phyloP scores from a whole-genome alignment of 495 filamentous ascomycete genomes.

The Oleoguttula mirabilis region DNA sequence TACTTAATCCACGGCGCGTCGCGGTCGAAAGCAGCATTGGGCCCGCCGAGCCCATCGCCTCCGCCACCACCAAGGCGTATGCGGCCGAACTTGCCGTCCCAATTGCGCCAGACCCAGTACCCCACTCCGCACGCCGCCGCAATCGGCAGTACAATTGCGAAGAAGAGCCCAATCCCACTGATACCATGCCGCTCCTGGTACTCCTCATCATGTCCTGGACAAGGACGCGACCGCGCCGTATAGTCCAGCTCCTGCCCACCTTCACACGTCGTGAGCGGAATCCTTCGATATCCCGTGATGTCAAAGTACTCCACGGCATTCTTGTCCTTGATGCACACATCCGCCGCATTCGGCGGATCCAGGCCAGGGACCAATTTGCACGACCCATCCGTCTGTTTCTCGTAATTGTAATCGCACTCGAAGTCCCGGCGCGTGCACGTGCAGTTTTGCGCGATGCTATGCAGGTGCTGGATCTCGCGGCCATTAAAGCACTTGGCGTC shows the following conservation, averaged over 20 bases:
- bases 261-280: conserved; percentile 74
- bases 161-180: conserved; percentile 67
- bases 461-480: conserved; percentile 50
- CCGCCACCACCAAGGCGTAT: conserved; percentile 66
- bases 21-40: conserved; percentile 38
- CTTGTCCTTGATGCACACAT: conserved; percentile 54
- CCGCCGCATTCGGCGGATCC: conserved; percentile 49
- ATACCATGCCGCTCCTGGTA: conserved; percentile 65
- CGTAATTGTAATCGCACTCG: conserved; percentile 96
- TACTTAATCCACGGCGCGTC: conserved; percentile 62
- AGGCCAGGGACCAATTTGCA: conserved; percentile 66
- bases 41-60: conserved; percentile 3
- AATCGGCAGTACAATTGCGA: conserved; percentile 66
- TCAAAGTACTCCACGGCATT: conserved; percentile 60
- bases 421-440: conserved; percentile 72
- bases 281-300: conserved; percentile 78
- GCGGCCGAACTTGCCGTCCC: conserved; percentile 80
- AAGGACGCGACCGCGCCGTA: conserved; percentile 40
- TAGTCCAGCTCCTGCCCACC: conserved; percentile 63
- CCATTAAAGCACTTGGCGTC: conserved; percentile 68
- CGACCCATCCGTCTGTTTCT: conserved; percentile 58
- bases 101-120: conserved; percentile 77
- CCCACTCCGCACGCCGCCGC: conserved; percentile 55
- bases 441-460: conserved; percentile 61
- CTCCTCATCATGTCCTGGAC: conserved; percentile 64